A percentile compares a stretch with the other conserved stretches of the same genome.
Evolutionary conservation across 495 filamentous ascomycete species (phyloP).

Genomic region (Penicillium paxilli): DNA sequence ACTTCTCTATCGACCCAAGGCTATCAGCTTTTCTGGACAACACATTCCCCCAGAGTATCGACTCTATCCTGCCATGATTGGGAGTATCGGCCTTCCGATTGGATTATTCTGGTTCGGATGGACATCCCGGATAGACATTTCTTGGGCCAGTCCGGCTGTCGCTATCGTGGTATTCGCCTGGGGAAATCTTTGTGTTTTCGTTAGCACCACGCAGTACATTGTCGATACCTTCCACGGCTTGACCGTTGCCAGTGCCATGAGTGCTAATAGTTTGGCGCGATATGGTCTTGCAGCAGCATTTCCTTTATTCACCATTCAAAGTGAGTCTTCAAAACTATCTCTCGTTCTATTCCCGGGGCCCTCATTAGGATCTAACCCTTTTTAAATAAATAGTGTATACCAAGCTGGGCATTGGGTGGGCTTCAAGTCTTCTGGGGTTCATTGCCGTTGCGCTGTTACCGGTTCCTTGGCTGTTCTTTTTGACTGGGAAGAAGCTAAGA

Average conservation of each 20-base stretch:
- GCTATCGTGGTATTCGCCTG: constrained; percentile 65
- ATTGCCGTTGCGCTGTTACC: constrained; percentile 55
- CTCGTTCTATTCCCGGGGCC: too few relatives aligned
- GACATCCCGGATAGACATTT: constrained; percentile 34
- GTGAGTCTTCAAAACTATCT: too few relatives aligned
- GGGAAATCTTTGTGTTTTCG: constrained; percentile 63
- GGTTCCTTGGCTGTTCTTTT: constrained; percentile 44
- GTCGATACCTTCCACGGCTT: constrained; percentile 55
- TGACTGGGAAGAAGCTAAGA: constrained; percentile 13
- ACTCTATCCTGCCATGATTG: constrained; percentile 59
- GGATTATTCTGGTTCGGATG: constrained; percentile 52
- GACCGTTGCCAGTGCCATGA: constrained; percentile 25
- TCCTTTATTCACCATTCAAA: constrained; percentile 62
- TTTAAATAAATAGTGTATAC: constrained; percentile 56
- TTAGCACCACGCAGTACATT: constrained; percentile 47
- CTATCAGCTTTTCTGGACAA: constrained; percentile 32
- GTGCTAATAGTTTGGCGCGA: constrained; percentile 58
- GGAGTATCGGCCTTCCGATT: constrained; percentile 54
- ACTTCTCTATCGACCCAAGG: constrained; percentile 12
- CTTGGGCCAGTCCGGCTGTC: constrained; percentile 45
- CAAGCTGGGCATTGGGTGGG: constrained; percentile 57
- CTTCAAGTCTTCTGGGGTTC: constrained; percentile 58
- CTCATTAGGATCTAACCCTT: too few relatives aligned
- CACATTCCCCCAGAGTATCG: constrained; percentile 52
- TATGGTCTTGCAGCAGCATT: constrained; percentile 64